These are phyloP conservation scores for Astragalus membranaceus DNA, from an alignment of 306 rosid species.

Conservation along the genomic window DNA sequence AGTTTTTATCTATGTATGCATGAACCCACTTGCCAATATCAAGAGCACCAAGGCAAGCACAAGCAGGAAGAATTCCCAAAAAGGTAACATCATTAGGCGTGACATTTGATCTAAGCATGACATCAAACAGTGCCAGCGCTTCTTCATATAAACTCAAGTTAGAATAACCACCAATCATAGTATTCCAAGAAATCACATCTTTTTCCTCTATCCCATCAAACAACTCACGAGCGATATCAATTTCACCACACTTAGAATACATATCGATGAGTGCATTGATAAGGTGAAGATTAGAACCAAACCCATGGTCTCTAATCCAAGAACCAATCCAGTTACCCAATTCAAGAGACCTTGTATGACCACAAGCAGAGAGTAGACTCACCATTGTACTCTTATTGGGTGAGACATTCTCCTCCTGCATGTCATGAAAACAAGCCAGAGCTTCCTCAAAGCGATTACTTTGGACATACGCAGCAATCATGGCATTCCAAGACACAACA, in stretches of 20 bases:
- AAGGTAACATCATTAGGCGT: slow-evolving; percentile 86
- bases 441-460: slow-evolving; percentile 50
- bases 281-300: slow-evolving; percentile 45
- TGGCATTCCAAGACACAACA: slow-evolving; percentile 84
- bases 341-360: slow-evolving; percentile 44
- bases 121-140: slow-evolving; percentile 54
- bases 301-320: slow-evolving; percentile 50
- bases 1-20: slow-evolving; percentile 54
- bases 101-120: slow-evolving; percentile 48
- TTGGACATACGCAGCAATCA: slow-evolving; percentile 73
- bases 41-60: slow-evolving; percentile 78
- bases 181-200: slow-evolving; percentile 85
- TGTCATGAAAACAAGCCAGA: slow-evolving; percentile 41
- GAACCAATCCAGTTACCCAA: slow-evolving; percentile 54
- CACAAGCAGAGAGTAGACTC: slow-evolving; percentile 62
- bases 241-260: slow-evolving; percentile 71
- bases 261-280: slow-evolving; percentile 65
- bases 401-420: slow-evolving; percentile 35
- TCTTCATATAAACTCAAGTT: slow-evolving; percentile 41
- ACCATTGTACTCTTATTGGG: slow-evolving; percentile 62
- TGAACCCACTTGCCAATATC: slow-evolving; percentile 93
- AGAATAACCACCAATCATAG: slow-evolving; percentile 74
- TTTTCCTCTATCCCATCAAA: slow-evolving; percentile 53
- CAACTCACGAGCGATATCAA: slow-evolving; percentile 46
- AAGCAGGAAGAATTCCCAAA: slow-evolving; percentile 62